Conservation (phyloP, 2,329 filamentous ascomycete species). For the Colletotrichum destructivum region DNA sequence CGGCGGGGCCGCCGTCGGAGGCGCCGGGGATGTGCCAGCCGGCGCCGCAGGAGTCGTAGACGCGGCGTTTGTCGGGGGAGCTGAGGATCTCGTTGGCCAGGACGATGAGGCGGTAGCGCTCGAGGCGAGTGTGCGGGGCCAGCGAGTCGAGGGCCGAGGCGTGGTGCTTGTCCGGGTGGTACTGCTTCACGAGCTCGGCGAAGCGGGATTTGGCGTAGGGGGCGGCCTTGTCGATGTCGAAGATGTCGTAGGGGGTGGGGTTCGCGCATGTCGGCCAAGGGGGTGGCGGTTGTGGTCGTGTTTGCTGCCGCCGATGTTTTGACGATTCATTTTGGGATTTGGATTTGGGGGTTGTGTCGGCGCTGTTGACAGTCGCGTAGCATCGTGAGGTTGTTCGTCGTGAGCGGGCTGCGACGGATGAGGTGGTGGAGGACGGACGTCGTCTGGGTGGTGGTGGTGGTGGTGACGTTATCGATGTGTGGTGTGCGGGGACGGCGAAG, state of each 20-base stretch:
- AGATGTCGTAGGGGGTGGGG: slow-evolving; percentile 93
- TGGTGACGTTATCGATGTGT: slow-evolving; percentile 46
- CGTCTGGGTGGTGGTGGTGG: slow-evolving; percentile 5
- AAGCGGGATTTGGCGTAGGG: slow-evolving; percentile 88
- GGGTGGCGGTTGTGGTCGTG: slow-evolving; percentile 20
- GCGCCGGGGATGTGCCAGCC: slow-evolving; percentile 76
- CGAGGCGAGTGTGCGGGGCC: slow-evolving; percentile 74
- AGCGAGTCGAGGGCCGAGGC: slow-evolving; percentile 46
- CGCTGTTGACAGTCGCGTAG: slow-evolving; percentile 23
- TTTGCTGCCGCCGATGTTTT: background rate
- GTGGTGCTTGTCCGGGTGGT: slow-evolving; percentile 84
- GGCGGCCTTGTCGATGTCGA: slow-evolving; percentile 67
- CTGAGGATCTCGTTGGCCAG: slow-evolving; percentile 91
- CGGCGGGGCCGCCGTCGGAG: slow-evolving; percentile 68
- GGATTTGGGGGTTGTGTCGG: background rate
- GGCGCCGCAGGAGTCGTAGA: slow-evolving; percentile 85
- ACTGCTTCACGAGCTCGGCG: slow-evolving; percentile 94
- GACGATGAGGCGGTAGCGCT: slow-evolving; percentile 91
- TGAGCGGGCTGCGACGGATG: background rate
- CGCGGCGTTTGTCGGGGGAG: slow-evolving; percentile 81
- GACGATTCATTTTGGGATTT: background rate
- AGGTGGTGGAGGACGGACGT: background rate
- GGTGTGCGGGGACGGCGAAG: slow-evolving; percentile 41
- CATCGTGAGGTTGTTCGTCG: slow-evolving; percentile 18
- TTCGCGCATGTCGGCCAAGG: slow-evolving; percentile 64